Conservation (phyloP, 352 stramenopile genomes). For the Pythium monospermum region DNA sequence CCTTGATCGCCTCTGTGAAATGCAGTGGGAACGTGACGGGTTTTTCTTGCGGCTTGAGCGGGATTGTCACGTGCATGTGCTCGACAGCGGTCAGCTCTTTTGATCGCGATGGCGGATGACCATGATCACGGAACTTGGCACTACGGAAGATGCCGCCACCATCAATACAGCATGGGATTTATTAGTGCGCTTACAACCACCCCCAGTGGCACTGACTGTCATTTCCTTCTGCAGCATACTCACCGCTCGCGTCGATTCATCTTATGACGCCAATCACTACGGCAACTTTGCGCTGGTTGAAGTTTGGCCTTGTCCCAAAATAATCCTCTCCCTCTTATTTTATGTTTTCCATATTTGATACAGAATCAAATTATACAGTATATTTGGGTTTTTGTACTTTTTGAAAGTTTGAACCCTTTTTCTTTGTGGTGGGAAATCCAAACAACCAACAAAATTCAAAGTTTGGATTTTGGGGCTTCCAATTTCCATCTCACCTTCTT, state of each 20-base stretch:
- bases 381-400: slow-evolving; percentile 2
- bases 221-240: neutral
- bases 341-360: slow-evolving; percentile 4
- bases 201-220: neutral
- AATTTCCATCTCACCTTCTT: neutral
- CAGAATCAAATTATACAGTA: neutral
- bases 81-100: slow-evolving; percentile 36
- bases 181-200: no score
- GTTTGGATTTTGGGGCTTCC: neutral
- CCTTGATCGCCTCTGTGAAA: slow-evolving; percentile 41
- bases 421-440: neutral
- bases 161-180: no score
- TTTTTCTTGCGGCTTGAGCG: slow-evolving; percentile 46
- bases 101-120: slow-evolving; percentile 1
- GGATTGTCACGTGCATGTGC: slow-evolving; percentile 46
- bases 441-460: neutral
- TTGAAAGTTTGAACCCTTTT: slow-evolving; percentile 33
- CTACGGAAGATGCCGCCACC: no score
- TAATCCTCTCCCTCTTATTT: slow-evolving; percentile 2
- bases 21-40: slow-evolving; percentile 32
- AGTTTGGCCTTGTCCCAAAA: neutral
- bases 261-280: neutral
- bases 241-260: slow-evolving; percentile 23
- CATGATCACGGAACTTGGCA: no score
- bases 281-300: neutral